A percentile compares a stretch with the other conserved stretches of the same genome.
These are phyloP conservation scores for Fusarium sp. DNA, from an alignment of 2,329 filamentous ascomycete genomes.

Conservation along the genomic window DNA sequence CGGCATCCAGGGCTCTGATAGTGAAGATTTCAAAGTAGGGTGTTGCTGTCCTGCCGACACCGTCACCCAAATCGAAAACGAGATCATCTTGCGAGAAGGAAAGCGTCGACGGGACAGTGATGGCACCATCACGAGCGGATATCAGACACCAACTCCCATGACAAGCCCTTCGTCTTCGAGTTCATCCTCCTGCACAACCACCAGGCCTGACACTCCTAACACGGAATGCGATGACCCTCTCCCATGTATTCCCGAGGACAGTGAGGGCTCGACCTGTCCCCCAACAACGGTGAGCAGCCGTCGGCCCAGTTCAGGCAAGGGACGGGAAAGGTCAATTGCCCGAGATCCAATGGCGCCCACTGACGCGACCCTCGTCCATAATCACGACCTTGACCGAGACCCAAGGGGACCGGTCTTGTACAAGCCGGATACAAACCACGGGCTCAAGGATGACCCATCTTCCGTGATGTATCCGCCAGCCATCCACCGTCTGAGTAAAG, in stretches of 20 bases:
- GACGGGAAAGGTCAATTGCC: constrained; percentile 35
- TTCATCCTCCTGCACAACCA: constrained; percentile 13
- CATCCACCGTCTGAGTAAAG: constrained; percentile 34
- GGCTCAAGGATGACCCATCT: constrained; percentile 23
- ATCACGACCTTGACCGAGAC: constrained; percentile 33
- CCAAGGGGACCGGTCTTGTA: background rate
- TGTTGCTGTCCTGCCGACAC: constrained; percentile 51
- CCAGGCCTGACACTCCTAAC: constrained; percentile 9
- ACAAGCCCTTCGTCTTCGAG: constrained; percentile 19
- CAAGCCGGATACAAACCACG: constrained; percentile 7
- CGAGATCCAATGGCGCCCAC: constrained; percentile 20
- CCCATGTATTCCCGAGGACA: constrained; percentile 38
- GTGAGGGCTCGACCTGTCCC: constrained; percentile 19
- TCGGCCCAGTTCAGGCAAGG: constrained; percentile 10
- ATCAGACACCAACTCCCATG: constrained; percentile 46
- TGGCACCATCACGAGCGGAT: constrained; percentile 28
- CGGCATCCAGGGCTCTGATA: constrained; percentile 48
- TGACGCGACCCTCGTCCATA: constrained; percentile 24
- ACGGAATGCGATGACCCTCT: constrained; percentile 18
- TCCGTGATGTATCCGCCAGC: constrained; percentile 24
- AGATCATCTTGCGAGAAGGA: constrained; percentile 52
- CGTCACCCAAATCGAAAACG: constrained; percentile 51
- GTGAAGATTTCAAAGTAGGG: constrained; percentile 44
- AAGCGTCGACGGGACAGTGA: constrained; percentile 21
- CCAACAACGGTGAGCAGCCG: constrained; percentile 6